Evolutionary conservation across 257 asterid genomes (phyloP), one percentile per base, ranked within the genome.

Genomic region (Coffea canephora): DNA sequence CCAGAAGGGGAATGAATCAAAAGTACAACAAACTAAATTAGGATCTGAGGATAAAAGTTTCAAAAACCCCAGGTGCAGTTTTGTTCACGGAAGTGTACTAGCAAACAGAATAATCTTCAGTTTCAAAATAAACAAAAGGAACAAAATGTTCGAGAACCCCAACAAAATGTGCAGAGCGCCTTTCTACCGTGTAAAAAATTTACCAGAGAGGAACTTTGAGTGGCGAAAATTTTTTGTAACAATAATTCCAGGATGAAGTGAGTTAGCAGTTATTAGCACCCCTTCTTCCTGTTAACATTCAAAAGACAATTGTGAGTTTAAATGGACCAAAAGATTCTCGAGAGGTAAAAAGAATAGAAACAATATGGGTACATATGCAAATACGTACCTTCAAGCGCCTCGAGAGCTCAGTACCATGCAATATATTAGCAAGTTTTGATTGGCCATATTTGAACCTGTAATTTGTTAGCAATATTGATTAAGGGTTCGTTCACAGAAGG

Each of bases 301-400:
- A 15, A 45, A 43, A 55, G 10, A 49, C 25, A 19, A 70, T 4
- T 39, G 43, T 4, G 43, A 50, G 4, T 36, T 2, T 73, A 0
- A n/a, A 48, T 31, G 27, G 12, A 2, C 43, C 43, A n/a, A 46
- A 45, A 74, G 43, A 39, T 39, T 39, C 43, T 2, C 6, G 50
- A 50, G 48, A 10, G 3, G 12, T 34, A 74, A 15, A 54, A 31
- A 31, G 25, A 9, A 6, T 2, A 4, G 34, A 9, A 4, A 39
- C 43, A 39, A 39, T 39, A 39, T 25, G 13, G 69, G 34, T 74
- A 12, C 10, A 34, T 50, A 68, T 77, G 5, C 8, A 19, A 18
- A 3, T 39, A 31, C 34, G 19, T 85, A 92, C 95, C 94, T 87
- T 80, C 80, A 92, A 81, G 36, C 73, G 86, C 79, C 91, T 84